Conservation (phyloP, 1,284 basidiomycete species). For the Ganoderma boninense region DNA sequence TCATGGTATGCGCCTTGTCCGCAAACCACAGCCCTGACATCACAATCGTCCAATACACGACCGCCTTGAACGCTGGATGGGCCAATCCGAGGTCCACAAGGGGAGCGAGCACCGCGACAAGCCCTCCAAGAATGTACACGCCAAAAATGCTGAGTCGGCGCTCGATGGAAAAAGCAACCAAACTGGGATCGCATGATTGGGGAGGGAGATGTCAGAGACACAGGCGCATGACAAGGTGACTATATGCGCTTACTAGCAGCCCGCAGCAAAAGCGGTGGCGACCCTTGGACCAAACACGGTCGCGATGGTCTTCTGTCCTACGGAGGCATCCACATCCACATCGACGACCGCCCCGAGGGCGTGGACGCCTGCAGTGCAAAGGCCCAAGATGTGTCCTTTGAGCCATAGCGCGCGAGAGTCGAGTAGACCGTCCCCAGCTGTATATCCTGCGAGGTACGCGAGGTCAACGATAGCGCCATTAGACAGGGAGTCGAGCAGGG, state of each 20-base stretch:
- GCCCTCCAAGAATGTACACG: conserved; percentile 23
- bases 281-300: conserved; percentile 17
- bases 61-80: conserved; percentile 19
- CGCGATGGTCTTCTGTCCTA: conserved; percentile 26
- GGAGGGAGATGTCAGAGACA: neutral
- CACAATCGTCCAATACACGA: conserved; percentile 22
- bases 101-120: conserved; percentile 8
- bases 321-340: conserved; percentile 20
- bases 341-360: conserved; percentile 28
- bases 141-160: conserved; percentile 22
- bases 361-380: conserved; percentile 26
- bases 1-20: neutral
- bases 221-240: neutral
- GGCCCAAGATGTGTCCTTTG: conserved; percentile 21
- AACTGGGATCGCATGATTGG: conserved; percentile 6
- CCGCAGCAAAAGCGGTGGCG: conserved; percentile 17
- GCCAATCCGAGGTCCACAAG: conserved; percentile 4
- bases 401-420: conserved; percentile 1
- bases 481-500: conserved; percentile 24
- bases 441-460: conserved; percentile 22
- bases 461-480: conserved; percentile 26
- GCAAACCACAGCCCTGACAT: conserved; percentile 28
- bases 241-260: conserved; percentile 16
- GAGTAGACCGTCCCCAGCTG: conserved; percentile 18
- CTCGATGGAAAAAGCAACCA: conserved; percentile 21